Conservation (phyloP, 2,329 filamentous ascomycete species). For the Trichoderma koningii region DNA sequence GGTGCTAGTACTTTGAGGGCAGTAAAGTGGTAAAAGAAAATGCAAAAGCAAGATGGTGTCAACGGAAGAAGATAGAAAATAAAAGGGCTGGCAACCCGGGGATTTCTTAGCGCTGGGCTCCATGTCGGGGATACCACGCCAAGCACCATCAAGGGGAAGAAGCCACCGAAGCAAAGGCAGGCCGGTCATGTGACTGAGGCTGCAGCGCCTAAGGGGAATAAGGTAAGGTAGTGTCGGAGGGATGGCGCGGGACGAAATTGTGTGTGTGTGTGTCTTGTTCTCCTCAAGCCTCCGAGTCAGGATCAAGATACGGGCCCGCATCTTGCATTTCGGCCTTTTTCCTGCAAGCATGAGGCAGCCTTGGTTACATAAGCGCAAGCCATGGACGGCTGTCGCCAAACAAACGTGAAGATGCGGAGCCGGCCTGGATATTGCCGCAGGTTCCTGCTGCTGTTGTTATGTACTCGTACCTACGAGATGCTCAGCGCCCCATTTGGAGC, state of each 20-base stretch:
- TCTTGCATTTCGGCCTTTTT: slow-evolving; percentile 28
- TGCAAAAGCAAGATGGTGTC: neutral
- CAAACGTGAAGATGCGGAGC: too few relatives aligned
- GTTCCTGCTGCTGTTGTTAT: neutral
- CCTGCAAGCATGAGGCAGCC: slow-evolving; percentile 22
- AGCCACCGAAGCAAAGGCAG: neutral
- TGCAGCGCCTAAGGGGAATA: slow-evolving; percentile 15
- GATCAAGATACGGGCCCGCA: slow-evolving; percentile 23
- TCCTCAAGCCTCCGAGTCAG: slow-evolving; percentile 15
- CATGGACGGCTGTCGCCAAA: neutral
- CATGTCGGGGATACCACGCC: neutral
- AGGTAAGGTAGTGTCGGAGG: slow-evolving; percentile 11
- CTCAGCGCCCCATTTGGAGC: neutral
- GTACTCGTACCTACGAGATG: neutral
- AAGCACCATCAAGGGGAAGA: neutral
- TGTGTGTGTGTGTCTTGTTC: neutral
- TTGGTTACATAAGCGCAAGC: slow-evolving; percentile 24
- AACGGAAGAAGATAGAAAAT: slow-evolving; percentile 12
- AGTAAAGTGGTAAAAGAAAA: neutral
- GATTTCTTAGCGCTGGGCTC: neutral
- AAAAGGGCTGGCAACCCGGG: neutral
- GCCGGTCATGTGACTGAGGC: slow-evolving; percentile 16
- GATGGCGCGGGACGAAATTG: slow-evolving; percentile 1
- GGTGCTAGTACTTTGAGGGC: slow-evolving; percentile 7
- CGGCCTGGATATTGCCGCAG: too few relatives aligned